Conservation (phyloP, 2,329 filamentous ascomycete species). For the Colletotrichum tropicale region DNA sequence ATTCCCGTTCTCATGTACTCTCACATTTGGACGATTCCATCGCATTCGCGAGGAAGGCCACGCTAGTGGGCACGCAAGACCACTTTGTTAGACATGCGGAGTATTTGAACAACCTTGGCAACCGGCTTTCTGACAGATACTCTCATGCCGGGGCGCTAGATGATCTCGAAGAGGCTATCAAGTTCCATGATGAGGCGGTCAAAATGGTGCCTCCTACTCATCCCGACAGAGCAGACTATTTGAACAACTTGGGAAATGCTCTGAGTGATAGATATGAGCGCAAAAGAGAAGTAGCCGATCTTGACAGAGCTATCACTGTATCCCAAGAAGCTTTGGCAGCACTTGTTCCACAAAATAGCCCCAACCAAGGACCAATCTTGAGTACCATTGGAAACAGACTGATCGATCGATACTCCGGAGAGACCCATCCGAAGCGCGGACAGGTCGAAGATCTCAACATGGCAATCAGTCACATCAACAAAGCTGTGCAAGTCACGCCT, state of each 20-base stretch:
- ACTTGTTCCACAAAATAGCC: background rate
- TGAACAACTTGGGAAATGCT: background rate
- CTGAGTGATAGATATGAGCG: background rate
- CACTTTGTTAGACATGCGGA: background rate
- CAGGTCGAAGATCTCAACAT: background rate
- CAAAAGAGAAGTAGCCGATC: accelerated
- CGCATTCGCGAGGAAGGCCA: background rate
- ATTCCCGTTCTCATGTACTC: background rate
- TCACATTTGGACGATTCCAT: background rate
- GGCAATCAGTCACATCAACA: background rate
- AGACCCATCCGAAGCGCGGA: accelerated
- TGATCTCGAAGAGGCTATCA: background rate
- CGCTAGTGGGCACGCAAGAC: accelerated
- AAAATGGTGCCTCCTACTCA: background rate
- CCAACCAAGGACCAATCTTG: background rate
- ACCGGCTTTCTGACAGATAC: background rate
- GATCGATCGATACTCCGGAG: background rate
- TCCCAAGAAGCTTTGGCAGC: background rate
- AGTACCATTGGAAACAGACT: background rate
- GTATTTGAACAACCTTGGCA: background rate
- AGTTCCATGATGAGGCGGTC: background rate
- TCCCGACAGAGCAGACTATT: background rate
- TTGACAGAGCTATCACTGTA: accelerated
- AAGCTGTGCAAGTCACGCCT: background rate
- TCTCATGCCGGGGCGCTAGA: accelerated